Percentiles rank a stretch among this genome's conserved stretches.
phyloP scores from a whole-genome alignment of 2,329 filamentous ascomycete genomes.

The Trichoderma arundinaceum region DNA sequence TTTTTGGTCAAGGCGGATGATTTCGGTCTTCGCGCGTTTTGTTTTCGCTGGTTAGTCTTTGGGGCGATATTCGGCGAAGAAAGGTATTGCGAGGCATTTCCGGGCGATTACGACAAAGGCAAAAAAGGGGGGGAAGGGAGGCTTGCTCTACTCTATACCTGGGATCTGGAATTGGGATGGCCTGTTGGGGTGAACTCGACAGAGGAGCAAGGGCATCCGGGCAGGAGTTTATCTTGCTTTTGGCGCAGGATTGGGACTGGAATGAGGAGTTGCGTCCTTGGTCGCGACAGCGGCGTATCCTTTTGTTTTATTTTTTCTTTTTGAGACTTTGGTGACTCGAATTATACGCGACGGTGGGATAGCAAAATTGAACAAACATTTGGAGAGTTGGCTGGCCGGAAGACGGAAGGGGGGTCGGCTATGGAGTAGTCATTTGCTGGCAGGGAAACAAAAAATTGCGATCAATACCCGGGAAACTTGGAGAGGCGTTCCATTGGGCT shows the following conservation, averaged over 20 bases:
- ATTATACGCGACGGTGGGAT: slow-evolving; percentile 30
- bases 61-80: slow-evolving; percentile 30
- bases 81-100: slow-evolving; percentile 34
- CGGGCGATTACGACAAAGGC: slow-evolving; percentile 35
- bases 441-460: slow-evolving; percentile 2
- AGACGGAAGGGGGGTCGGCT: not conserved
- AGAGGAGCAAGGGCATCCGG: slow-evolving; percentile 33
- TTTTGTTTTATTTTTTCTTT: not conserved
- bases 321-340: slow-evolving; percentile 25
- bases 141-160: slow-evolving; percentile 36
- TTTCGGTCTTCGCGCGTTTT: slow-evolving; percentile 33
- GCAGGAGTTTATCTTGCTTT: slow-evolving; percentile 34
- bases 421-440: slow-evolving; percentile 18
- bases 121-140: slow-evolving; percentile 29
- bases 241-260: slow-evolving; percentile 33
- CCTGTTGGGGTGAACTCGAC: slow-evolving; percentile 28
- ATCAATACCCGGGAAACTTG: slow-evolving; percentile 16
- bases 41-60: slow-evolving; percentile 30
- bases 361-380: slow-evolving; percentile 23
- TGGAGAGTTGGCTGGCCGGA: not conserved
- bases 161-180: slow-evolving; percentile 34
- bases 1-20: slow-evolving; percentile 34
- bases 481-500: slow-evolving; percentile 27
- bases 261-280: slow-evolving; percentile 33
- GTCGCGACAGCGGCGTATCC: slow-evolving; percentile 33